Base-by-base conservation (phyloP, 306 rosid species). In the Begonia fuchsioides region DNA sequence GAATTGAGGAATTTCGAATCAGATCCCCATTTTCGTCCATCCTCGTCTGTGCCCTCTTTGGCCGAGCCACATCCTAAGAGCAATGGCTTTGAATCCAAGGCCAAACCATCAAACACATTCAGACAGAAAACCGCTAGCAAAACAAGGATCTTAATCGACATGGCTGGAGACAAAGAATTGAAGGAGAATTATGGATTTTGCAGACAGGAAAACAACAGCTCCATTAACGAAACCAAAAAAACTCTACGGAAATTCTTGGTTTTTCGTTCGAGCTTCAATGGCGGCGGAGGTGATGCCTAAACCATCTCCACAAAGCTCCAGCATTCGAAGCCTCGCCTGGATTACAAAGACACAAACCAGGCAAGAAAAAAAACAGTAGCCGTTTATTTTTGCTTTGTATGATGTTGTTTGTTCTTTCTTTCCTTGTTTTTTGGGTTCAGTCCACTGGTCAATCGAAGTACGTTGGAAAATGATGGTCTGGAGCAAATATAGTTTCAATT, bases 191-290 rank as follows among this genome's bases (percentile, higher is more conserved):
- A 39, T 47, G 52, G 46, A 50, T 44, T 59, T 41, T 75, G 72
- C 79, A 75, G 68, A 73, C 79, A 73, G 79, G 75, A 73, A 73
- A 73, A 64, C 58, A 32, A 26, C 35, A 4, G 35, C 35, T 26
- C 35, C 8, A 26, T 5, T 9, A 12, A 11, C 6, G 26, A 19
- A 35, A 53, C 75, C 79, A 10, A 53, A 50, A 17, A 32, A 48
- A 50, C 17, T 38, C 40, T 59, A 11, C n/a, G 7, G 11, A 15
- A 51, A 20, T 32, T 55, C 35, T 32, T 44, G 49, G 40, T 32
- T 68, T 38, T 39, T 43, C 54, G 50, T 56, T 44, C 32, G 17
- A 41, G 41, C 38, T 15, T 49, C 39, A 10, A 10, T 26, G 43
- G 50, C 35, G 35, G 35, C 1, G 61, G 35, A 43, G 17, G 16